phyloP scores from a whole-genome alignment of 2,329 filamentous ascomycete genomes.

The Cercospora zeae-maydis region DNA sequence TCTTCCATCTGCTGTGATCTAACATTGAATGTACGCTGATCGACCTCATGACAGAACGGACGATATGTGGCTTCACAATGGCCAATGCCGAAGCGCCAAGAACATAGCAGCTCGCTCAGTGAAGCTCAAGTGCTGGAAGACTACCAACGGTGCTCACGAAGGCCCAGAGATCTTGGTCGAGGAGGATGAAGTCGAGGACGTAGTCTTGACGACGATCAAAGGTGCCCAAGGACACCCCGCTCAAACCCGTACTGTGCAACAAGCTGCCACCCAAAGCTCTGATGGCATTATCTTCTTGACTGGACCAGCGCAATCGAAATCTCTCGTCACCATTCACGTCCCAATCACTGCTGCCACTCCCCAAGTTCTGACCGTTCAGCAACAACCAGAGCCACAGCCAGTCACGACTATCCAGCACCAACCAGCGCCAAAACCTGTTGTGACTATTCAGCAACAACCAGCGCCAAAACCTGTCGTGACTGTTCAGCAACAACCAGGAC shows the following conservation, averaged over 20 bases:
- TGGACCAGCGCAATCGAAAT: background rate
- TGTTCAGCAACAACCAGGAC: too few relatives aligned
- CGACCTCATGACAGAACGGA: background rate
- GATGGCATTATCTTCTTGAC: background rate
- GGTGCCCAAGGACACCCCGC: background rate
- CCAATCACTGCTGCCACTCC: background rate
- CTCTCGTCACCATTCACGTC: background rate
- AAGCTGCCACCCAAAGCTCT: background rate
- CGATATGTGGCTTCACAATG: background rate
- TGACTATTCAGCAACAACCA: too few relatives aligned
- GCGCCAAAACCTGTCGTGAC: too few relatives aligned
- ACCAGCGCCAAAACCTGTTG: too few relatives aligned
- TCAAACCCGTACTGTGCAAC: background rate
- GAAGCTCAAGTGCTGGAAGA: conserved; percentile 2
- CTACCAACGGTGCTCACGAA: background rate
- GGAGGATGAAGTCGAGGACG: background rate
- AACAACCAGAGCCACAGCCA: background rate
- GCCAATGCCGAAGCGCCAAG: background rate
- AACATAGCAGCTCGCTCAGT: background rate
- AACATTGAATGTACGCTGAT: background rate
- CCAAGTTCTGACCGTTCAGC: background rate
- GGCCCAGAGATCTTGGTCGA: background rate
- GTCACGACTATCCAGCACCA: too few relatives aligned
- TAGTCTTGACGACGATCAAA: background rate
- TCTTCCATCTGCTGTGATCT: background rate